phyloP scores from a whole-genome alignment of 2,329 filamentous ascomycete genomes.

The Penicillium aurantiogriseum region DNA sequence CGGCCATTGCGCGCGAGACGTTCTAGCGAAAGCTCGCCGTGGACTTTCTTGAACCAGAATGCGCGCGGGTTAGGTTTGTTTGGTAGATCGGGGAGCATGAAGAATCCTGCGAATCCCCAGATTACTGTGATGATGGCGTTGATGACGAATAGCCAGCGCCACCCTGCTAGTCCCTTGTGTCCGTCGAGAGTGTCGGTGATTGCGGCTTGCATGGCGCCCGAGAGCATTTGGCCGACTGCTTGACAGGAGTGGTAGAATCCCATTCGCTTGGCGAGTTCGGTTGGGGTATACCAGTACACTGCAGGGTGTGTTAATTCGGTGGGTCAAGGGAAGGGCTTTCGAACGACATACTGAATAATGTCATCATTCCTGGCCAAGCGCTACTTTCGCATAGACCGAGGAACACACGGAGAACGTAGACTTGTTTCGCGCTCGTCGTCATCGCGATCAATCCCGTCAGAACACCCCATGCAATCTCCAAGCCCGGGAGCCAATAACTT shows the following conservation, averaged over 20 bases:
- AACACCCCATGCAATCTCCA: constrained; percentile 33
- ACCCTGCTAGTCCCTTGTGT: constrained; percentile 31
- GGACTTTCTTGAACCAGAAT: constrained; percentile 46
- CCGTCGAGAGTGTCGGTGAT: constrained; percentile 35
- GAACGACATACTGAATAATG: constrained; percentile 26
- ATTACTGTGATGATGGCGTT: constrained; percentile 40
- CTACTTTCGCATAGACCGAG: constrained; percentile 32
- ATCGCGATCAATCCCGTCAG: constrained; percentile 31
- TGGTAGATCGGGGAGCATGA: constrained; percentile 42
- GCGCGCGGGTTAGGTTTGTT: constrained; percentile 31
- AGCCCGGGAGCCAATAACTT: constrained; percentile 29
- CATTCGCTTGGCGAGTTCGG: constrained; percentile 35
- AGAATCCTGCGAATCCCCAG: constrained; percentile 36
- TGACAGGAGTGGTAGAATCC: constrained; percentile 34
- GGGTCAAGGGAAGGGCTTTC: background rate
- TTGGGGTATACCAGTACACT: constrained; percentile 42
- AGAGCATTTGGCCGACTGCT: constrained; percentile 33
- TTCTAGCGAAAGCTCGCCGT: constrained; percentile 46
- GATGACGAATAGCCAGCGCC: constrained; percentile 41
- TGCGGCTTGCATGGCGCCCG: constrained; percentile 32
- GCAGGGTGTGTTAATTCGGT: background rate
- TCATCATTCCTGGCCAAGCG: constrained; percentile 34
- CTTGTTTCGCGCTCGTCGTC: constrained; percentile 29
- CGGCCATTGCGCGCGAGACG: constrained; percentile 47
- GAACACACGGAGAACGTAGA: constrained; percentile 32